Evolutionary conservation across 163 green algal genomes (phyloP).

Genomic region (Smithsoniella earleae): DNA sequence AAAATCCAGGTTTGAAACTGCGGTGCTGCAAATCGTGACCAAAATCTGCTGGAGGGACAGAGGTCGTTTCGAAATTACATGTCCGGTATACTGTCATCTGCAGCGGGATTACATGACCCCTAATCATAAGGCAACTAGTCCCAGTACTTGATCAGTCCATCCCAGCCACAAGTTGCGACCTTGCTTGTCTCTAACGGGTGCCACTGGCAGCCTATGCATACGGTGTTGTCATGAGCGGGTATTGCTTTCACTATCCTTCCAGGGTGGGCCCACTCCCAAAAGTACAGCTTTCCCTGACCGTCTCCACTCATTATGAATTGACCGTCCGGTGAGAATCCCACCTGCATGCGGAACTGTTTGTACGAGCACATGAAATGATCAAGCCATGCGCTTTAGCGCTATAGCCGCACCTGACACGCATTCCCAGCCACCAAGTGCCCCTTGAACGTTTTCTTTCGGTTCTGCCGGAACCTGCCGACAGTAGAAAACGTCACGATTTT

Average conservation of each 20-base stretch:
- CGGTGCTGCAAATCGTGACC: too few relatives aligned
- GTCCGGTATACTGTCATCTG: too few relatives aligned
- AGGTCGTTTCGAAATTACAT: too few relatives aligned
- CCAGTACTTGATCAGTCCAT: conserved; percentile 83
- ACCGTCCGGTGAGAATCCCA: conserved; percentile 65
- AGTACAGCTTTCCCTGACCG: conserved; percentile 81
- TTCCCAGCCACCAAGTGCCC: conserved; percentile 89
- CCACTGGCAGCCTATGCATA: conserved; percentile 85
- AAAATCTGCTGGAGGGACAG: too few relatives aligned
- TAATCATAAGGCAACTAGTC: too few relatives aligned
- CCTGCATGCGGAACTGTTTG: background rate
- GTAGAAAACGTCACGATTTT: conserved; percentile 68
- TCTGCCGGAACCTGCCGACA: conserved; percentile 75
- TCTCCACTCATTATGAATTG: conserved; percentile 67
- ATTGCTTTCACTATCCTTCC: conserved; percentile 67
- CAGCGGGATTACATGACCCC: too few relatives aligned
- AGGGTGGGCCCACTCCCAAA: conserved; percentile 92
- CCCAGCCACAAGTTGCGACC: conserved; percentile 92
- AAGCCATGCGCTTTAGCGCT: too few relatives aligned
- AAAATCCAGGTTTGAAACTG: too few relatives aligned
- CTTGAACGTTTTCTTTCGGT: conserved; percentile 95
- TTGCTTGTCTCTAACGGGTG: conserved; percentile 85
- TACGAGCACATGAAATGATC: too few relatives aligned
- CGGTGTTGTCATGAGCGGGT: conserved; percentile 82
- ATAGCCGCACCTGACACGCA: conserved; percentile 76